Evolutionary conservation across 2,329 filamentous ascomycete species (phyloP).

Genomic region (Geosmithia morbida): DNA sequence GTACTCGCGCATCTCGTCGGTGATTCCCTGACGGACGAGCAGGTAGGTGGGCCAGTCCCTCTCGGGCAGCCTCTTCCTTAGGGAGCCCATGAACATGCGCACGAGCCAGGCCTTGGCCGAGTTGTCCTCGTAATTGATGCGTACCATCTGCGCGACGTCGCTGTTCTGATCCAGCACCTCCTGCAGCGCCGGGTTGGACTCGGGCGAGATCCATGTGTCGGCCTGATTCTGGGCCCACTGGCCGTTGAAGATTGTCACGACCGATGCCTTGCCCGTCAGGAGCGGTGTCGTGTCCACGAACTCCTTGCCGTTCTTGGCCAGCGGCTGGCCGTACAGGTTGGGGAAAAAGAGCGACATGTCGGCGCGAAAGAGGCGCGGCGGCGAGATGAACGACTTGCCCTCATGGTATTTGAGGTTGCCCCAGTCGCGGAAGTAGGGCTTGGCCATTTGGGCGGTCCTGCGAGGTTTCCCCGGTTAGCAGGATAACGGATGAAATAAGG

Average conservation of each 20-base stretch:
- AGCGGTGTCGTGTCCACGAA: constrained; percentile 57
- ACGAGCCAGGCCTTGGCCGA: constrained; percentile 47
- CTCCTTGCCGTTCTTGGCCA: constrained; percentile 37
- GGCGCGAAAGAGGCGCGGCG: constrained; percentile 67
- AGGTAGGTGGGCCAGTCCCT: constrained; percentile 48
- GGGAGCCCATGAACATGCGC: constrained; percentile 36
- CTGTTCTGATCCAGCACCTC: constrained; percentile 38
- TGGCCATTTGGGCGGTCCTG: constrained; percentile 61
- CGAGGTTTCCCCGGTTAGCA: neutral
- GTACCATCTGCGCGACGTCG: constrained; percentile 57
- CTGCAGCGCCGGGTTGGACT: constrained; percentile 56
- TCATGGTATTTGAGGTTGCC: constrained; percentile 67
- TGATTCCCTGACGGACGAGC: constrained; percentile 41
- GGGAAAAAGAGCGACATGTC: constrained; percentile 85
- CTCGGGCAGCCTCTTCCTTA: constrained; percentile 33
- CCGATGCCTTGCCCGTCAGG: constrained; percentile 57
- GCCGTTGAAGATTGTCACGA: constrained; percentile 72
- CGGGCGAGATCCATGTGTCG: constrained; percentile 51
- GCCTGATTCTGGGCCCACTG: constrained; percentile 77
- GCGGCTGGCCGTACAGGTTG: constrained; percentile 71
- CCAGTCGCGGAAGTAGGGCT: constrained; percentile 95
- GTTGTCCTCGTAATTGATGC: constrained; percentile 82
- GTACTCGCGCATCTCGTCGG: constrained; percentile 45
- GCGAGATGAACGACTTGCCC: constrained; percentile 85
- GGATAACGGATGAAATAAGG: neutral